Percentiles rank a stretch among this genome's conserved stretches.
Evolutionary conservation across 306 rosid genomes (phyloP).

Genomic region (Acacia confusa): DNA sequence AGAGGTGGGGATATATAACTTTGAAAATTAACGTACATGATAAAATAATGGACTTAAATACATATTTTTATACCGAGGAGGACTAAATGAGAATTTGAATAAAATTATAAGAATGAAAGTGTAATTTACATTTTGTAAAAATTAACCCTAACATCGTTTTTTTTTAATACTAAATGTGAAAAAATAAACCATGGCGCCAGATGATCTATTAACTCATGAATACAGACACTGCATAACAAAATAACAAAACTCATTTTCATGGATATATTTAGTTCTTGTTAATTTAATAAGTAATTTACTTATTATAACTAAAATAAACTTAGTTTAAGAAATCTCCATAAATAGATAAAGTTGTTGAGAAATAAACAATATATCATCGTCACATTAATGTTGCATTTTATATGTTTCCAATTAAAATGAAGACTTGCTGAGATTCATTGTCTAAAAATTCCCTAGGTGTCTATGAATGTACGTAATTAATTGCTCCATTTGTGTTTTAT

Average conservation of each 20-base stretch:
- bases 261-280: background rate
- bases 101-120: no score
- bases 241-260: background rate
- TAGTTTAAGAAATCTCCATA: background rate
- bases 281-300: background rate
- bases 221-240: background rate
- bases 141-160: background rate
- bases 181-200: background rate
- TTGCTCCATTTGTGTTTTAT: background rate
- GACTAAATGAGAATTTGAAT: background rate
- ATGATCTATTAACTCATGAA: background rate
- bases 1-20: background rate
- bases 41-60: background rate
- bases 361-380: background rate
- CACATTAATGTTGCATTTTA: conserved; percentile 1
- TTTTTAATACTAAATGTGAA: background rate
- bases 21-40: background rate
- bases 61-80: background rate
- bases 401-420: conserved; percentile 8
- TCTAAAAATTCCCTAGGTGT: conserved; percentile 5
- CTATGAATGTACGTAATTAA: background rate
- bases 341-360: background rate
- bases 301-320: background rate
- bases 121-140: background rate
- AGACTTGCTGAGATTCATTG: conserved; percentile 4